A percentile compares a stretch with the other conserved stretches of the same genome.
These are phyloP conservation scores for Phaeoacremonium minimum DNA, from an alignment of 2,329 filamentous ascomycete genomes.

Conservation along the genomic window DNA sequence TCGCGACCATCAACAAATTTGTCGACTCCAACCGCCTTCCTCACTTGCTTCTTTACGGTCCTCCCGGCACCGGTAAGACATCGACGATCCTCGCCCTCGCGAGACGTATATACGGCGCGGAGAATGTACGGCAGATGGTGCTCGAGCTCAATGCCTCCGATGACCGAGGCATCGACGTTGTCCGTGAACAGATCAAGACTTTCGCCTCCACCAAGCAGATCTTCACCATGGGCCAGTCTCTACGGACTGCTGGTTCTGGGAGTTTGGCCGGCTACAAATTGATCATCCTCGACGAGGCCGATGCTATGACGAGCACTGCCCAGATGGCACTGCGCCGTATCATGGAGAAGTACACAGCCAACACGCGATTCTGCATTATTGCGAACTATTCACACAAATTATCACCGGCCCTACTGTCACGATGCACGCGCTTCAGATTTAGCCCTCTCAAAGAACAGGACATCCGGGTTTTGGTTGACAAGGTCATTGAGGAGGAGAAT, in stretches of 20 bases:
- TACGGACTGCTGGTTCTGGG: conserved; percentile 37
- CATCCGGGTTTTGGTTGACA: conserved; percentile 80
- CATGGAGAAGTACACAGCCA: conserved; percentile 99
- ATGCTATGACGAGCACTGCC: conserved; percentile 97
- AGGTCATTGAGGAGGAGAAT: conserved; percentile 81
- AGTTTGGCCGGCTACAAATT: conserved; percentile 80
- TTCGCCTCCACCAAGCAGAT: conserved; percentile 98
- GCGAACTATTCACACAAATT: conserved; percentile 99
- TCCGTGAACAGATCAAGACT: conserved; percentile 98
- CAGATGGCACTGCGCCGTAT: conserved; percentile 96
- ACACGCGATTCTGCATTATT: conserved; percentile 97
- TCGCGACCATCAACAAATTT: conserved; percentile 97
- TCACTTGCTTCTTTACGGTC: conserved; percentile 93
- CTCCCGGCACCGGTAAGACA: conserved; percentile 95
- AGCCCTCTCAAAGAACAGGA: conserved; percentile 87
- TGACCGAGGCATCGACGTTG: conserved; percentile 95
- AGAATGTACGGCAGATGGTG: conserved; percentile 97
- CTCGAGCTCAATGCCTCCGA: conserved; percentile 96
- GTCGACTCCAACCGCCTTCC: conserved; percentile 90
- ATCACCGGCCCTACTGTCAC: conserved; percentile 83
- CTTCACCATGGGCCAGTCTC: conserved; percentile 66
- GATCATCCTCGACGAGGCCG: conserved; percentile 97
- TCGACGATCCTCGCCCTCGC: conserved; percentile 93
- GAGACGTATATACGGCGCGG: conserved; percentile 82
- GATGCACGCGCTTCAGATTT: conserved; percentile 93